Percentiles rank a stretch among this genome's conserved stretches.
These are phyloP conservation scores for Penicillium simplicissimum DNA, from an alignment of 495 filamentous ascomycete species.

Conservation along the genomic window DNA sequence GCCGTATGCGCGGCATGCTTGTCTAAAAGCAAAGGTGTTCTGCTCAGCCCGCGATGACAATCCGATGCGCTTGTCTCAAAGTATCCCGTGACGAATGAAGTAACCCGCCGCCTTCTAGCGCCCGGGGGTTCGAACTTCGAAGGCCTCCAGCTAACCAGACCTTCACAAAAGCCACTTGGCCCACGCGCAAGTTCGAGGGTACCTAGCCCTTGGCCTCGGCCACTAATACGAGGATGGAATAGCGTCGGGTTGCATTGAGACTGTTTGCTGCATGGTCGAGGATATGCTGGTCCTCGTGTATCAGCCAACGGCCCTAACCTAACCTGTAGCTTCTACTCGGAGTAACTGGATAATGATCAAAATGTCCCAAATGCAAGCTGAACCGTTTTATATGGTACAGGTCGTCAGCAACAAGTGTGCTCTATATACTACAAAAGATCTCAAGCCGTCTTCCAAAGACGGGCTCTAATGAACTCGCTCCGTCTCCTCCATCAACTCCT, in stretches of 20 bases:
- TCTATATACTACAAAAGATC: neutral
- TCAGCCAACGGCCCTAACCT: neutral
- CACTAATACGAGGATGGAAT: neutral
- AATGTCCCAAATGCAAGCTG: neutral
- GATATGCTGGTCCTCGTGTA: neutral
- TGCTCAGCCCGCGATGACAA: no score
- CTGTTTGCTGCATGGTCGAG: neutral
- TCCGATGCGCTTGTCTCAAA: neutral
- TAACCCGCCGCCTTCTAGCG: neutral
- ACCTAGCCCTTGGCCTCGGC: neutral
- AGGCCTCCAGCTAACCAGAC: no score
- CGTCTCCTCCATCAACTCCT: slow-evolving; percentile 80
- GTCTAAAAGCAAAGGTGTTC: no score
- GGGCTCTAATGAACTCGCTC: slow-evolving; percentile 59
- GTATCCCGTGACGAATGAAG: neutral
- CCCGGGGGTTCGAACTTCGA: no score
- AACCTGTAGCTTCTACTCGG: no score
- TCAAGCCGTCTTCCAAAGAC: slow-evolving; percentile 15
- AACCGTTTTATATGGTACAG: neutral
- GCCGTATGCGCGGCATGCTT: no score
- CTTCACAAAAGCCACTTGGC: neutral
- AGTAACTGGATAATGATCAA: neutral
- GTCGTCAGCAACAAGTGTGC: neutral
- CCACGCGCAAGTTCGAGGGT: neutral
- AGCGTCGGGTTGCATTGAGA: neutral